Conservation (phyloP, 2,329 filamentous ascomycete species). For the Immersiporthe knoxdaviesiana region DNA sequence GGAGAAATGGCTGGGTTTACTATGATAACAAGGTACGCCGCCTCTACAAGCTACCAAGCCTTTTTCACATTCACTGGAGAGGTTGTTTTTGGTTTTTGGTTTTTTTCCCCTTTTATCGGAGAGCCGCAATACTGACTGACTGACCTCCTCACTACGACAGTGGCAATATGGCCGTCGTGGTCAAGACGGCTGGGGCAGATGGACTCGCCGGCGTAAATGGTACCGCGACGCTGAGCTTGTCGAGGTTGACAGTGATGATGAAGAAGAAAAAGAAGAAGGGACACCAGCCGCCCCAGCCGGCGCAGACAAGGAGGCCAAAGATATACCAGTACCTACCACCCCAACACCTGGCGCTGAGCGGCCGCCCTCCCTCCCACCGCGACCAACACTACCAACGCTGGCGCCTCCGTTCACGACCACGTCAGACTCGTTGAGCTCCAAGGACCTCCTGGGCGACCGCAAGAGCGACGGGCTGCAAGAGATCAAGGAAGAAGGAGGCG, state of each 20-base stretch:
- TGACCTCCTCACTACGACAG: constrained; percentile 47
- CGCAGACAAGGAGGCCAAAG: constrained; percentile 32
- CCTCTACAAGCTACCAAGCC: constrained; percentile 30
- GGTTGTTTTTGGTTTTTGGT: too few species aligned
- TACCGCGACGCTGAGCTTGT: constrained; percentile 94
- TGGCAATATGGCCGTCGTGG: constrained; percentile 89
- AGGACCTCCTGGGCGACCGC: constrained; percentile 19
- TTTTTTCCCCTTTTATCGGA: too few species aligned
- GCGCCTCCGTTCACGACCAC: constrained; percentile 20
- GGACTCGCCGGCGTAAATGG: constrained; percentile 94
- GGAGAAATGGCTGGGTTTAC: constrained; percentile 86
- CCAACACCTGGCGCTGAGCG: constrained; percentile 34
- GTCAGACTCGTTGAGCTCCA: constrained; percentile 17
- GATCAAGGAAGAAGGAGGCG: constrained; percentile 28
- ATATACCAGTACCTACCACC: neutral
- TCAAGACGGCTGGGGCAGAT: constrained; percentile 89
- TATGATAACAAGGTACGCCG: constrained; percentile 97
- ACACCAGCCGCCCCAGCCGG: constrained; percentile 35
- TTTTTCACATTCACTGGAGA: neutral
- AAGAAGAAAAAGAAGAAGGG: constrained; percentile 41
- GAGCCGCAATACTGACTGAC: neutral
- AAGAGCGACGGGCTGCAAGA: constrained; percentile 29
- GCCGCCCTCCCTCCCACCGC: constrained; percentile 25
- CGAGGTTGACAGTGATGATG: constrained; percentile 58
- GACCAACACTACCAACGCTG: constrained; percentile 18